Conservation (phyloP, 768 basidiomycete species). For the Royoungia palumana region DNA sequence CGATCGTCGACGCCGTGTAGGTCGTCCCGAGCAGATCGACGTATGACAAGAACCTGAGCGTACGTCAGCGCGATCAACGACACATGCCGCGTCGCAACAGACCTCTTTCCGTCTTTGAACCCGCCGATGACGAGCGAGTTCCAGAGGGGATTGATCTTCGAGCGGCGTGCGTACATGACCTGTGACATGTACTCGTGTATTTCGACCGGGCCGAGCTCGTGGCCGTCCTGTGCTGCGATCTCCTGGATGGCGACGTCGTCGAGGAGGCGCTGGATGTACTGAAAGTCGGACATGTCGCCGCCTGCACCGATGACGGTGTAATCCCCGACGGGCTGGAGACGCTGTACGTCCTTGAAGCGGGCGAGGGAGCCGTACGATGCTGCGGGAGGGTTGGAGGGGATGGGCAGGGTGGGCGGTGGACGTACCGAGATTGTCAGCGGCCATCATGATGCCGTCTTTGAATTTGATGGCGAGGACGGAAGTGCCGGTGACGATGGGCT, state of each 20-base stretch:
- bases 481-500: constrained; percentile 97
- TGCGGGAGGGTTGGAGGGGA: constrained; percentile 26
- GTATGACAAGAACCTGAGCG: constrained; percentile 81
- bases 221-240: constrained; percentile 77
- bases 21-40: constrained; percentile 98
- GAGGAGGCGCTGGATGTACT: constrained; percentile 79
- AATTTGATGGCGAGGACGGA: constrained; percentile 91
- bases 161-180: constrained; percentile 85
- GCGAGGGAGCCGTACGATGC: constrained; percentile 98
- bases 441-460: constrained; percentile 97
- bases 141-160: constrained; percentile 93
- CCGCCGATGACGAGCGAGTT: constrained; percentile 93
- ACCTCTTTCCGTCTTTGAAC: constrained; percentile 81
- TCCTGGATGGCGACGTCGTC: constrained; percentile 79
- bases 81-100: constrained; percentile 15
- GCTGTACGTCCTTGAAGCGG: constrained; percentile 90
- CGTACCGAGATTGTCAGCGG: constrained; percentile 94
- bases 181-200: constrained; percentile 91
- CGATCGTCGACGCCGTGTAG: constrained; percentile 88
- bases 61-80: not conserved
- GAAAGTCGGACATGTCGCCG: constrained; percentile 98
- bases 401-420: constrained; percentile 1
- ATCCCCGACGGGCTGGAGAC: constrained; percentile 79
- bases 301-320: constrained; percentile 88
- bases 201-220: constrained; percentile 79